Evolutionary conservation across 169 alveolate genomes (phyloP), one percentile per base, ranked within the genome.

Genomic region (Eimeria acervulina): DNA sequence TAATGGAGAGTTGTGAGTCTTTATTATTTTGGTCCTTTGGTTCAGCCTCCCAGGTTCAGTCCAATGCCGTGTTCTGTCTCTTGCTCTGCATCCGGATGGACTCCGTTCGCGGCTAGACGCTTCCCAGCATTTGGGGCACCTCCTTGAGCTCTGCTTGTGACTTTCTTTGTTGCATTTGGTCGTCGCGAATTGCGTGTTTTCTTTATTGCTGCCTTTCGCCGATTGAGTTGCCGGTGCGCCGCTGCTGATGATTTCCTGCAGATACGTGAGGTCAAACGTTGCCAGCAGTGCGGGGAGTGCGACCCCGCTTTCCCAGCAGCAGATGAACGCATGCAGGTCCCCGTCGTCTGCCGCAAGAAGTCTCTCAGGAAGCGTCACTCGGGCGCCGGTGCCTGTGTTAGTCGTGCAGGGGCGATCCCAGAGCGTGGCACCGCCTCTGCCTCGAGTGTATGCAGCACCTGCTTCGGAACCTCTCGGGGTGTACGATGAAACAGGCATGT

Each of bases 381-480:
- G 59, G 61, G 28, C 87, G 17, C 87, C 87, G 31, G 59, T 76
- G 87, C 87, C 87, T 40, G 87, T 76, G 40, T 28, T 51, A 38
- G 68, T 81, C 10, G 70, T 81, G 47, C 90, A 47, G 1, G 90
- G 90, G 72, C 90, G 90, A 19, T 81, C 90, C 47, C 90, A 81
- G 72, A 81, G 90, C 72, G 90, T 81, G 42, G 90, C 87, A 38
- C 87, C 87, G 36, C 87, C 87, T 76, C 26, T 76, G 15, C 87
- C 87, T 38, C 87, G 63, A 36, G 87, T 76, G 61, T 61, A 76
- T 7, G 4, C 63, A 76, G 61, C 33, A 23, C 10, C 33, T 76
- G 63, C 21, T 0, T 38, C 59, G 15, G 8, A n/a, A 0, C 87
- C 63, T 38, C 63, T 40, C 40, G 61, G 21, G 21, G 36, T 13